Conservation (phyloP, 306 rosid species). For the Sicyos edulis region DNA sequence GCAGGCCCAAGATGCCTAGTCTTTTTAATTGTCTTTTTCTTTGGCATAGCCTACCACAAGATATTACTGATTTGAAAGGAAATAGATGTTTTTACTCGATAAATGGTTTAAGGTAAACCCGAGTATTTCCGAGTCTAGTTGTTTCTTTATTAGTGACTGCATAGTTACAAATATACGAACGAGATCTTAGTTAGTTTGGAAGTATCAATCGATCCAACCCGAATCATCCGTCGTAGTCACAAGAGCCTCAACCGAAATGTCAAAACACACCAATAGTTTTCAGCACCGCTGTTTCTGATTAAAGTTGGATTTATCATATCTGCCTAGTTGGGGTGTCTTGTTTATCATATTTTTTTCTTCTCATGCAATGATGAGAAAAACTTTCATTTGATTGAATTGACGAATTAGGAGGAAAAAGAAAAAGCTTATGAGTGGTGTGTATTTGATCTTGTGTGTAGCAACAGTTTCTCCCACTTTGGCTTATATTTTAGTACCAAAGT, state of each 20-base stretch:
- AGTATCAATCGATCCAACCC: too few relatives aligned
- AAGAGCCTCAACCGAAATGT: background rate
- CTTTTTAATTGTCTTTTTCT: too few relatives aligned
- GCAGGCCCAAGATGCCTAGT: background rate
- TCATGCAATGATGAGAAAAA: background rate
- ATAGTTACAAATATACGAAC: background rate
- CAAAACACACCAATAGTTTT: background rate
- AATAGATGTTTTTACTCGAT: slow-evolving; percentile 5
- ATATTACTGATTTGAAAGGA: background rate
- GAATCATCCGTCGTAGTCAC: background rate
- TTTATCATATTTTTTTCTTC: background rate
- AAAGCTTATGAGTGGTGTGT: background rate
- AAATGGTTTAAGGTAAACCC: background rate
- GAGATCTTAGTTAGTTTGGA: background rate
- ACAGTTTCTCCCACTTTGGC: slow-evolving; percentile 18
- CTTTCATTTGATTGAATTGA: slow-evolving; percentile 13
- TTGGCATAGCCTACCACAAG: slow-evolving; percentile 17
- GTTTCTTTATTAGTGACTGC: background rate
- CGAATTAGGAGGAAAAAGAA: background rate
- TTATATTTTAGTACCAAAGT: slow-evolving; percentile 1
- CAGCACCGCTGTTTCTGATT: slow-evolving; percentile 11
- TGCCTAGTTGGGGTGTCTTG: slow-evolving; percentile 18
- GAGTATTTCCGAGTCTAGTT: background rate
- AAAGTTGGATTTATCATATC: slow-evolving; percentile 11
- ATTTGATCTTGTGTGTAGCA: background rate